Evolutionary conservation across 495 filamentous ascomycete species (phyloP).

Genomic region (Neurospora sp.): DNA sequence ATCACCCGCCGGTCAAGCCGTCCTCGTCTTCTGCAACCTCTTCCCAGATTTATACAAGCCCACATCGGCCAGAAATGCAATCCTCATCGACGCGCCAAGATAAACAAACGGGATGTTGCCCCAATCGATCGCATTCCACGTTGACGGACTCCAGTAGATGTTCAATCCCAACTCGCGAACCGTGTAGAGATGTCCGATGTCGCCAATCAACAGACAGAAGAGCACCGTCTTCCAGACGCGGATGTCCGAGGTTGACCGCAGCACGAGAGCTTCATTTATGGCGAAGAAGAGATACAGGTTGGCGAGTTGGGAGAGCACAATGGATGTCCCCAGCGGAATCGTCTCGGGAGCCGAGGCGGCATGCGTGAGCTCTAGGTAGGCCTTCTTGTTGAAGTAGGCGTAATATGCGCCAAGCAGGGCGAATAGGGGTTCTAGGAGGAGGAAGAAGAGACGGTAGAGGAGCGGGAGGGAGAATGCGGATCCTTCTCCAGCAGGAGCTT

Average conservation of each 20-base stretch:
- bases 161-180: conserved; percentile 37
- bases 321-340: conserved; percentile 35
- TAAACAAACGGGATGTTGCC: conserved; percentile 58
- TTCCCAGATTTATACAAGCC: conserved; percentile 27
- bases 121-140: conserved; percentile 57
- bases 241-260: conserved; percentile 51
- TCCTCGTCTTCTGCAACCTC: conserved; percentile 8
- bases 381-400: conserved; percentile 44
- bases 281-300: conserved; percentile 59
- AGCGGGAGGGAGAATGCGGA: conserved; percentile 28
- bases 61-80: conserved; percentile 44
- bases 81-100: conserved; percentile 42
- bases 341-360: conserved; percentile 30
- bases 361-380: conserved; percentile 49
- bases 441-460: conserved; percentile 52
- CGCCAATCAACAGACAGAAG: conserved; percentile 51
- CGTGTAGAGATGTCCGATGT: conserved; percentile 57
- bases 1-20: conserved; percentile 4
- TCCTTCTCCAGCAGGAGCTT: not conserved
- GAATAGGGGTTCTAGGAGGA: conserved; percentile 54
- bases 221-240: conserved; percentile 55
- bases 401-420: conserved; percentile 57
- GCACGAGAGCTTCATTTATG: conserved; percentile 57
- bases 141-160: conserved; percentile 45
- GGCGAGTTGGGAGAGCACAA: conserved; percentile 52